Percentiles rank a stretch among this genome's conserved stretches.
phyloP scores from a whole-genome alignment of 768 basidiomycete genomes.

The Leccinum obscurum region DNA sequence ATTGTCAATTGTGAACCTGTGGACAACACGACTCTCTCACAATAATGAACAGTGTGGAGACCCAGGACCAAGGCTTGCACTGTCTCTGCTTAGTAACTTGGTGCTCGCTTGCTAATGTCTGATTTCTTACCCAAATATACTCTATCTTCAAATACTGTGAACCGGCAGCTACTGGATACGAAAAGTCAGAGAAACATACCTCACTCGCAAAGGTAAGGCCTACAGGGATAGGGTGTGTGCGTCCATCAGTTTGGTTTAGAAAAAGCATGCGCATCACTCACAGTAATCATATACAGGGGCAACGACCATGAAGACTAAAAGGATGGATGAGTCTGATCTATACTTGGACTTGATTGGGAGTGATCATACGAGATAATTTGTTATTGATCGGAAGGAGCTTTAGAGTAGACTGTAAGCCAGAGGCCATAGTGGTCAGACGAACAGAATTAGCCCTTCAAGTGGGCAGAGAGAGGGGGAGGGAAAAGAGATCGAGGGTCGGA shows the following conservation, averaged over 20 bases:
- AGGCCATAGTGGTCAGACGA: not conserved
- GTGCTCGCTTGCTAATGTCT: not conserved
- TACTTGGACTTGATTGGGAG: not conserved
- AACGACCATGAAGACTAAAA: not conserved
- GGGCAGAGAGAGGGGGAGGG: not conserved
- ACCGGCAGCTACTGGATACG: not conserved
- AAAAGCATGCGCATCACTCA: not conserved
- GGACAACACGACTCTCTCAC: not conserved
- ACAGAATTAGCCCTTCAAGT: not conserved
- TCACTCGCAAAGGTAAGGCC: conserved; percentile 12
- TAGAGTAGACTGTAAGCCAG: not conserved
- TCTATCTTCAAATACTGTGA: conserved; percentile 8
- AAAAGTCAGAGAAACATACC: not conserved
- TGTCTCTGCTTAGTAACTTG: not conserved
- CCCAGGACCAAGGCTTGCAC: conserved; percentile 10
- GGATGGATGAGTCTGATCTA: not conserved
- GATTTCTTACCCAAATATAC: conserved; percentile 18
- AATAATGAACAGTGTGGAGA: conserved; percentile 12
- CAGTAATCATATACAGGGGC: not conserved
- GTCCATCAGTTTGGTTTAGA: not conserved
- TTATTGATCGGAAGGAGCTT: not conserved
- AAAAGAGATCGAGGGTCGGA: not conserved
- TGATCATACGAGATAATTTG: not conserved
- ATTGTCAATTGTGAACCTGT: not conserved
- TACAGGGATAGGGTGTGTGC: not conserved